phyloP scores from a whole-genome alignment of 106 monocot species.

The Dioscorea zingiberensis region DNA sequence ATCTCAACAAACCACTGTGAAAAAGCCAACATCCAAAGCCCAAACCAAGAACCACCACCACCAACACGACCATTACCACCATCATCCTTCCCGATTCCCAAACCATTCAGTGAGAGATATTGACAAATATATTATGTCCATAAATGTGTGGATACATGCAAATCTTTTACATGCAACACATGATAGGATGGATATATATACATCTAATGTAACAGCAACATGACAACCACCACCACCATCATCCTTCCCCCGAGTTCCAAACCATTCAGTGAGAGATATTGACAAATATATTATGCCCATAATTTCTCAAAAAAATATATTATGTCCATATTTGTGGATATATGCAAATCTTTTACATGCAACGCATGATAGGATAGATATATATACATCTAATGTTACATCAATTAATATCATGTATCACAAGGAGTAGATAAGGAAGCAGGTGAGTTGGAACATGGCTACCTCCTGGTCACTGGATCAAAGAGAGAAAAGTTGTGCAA shows the following conservation, averaged over 20 bases:
- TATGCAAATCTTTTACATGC: too few relatives aligned
- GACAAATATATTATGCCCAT: too few relatives aligned
- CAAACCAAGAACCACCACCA: background rate
- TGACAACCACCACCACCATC: background rate
- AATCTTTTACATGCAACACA: too few relatives aligned
- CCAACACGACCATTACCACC: background rate
- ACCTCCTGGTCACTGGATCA: background rate
- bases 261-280: background rate
- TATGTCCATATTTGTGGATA: too few relatives aligned
- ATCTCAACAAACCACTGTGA: constrained; percentile 10
- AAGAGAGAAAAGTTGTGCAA: too few relatives aligned
- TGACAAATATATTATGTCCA: too few relatives aligned
- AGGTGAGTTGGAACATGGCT: constrained; percentile 9
- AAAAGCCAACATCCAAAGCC: background rate
- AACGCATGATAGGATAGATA: background rate
- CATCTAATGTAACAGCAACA: background rate
- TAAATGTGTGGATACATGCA: too few relatives aligned
- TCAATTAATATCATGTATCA: background rate
- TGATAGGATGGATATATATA: background rate
- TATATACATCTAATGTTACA: background rate
- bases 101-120: background rate
- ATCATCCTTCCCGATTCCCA: background rate
- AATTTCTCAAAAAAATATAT: too few relatives aligned
- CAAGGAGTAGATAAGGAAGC: background rate
- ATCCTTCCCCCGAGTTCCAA: background rate